A percentile compares a stretch with the other conserved stretches of the same genome.
phyloP scores from a whole-genome alignment of 805 yeast genomes.

The Candida manassasensis region DNA sequence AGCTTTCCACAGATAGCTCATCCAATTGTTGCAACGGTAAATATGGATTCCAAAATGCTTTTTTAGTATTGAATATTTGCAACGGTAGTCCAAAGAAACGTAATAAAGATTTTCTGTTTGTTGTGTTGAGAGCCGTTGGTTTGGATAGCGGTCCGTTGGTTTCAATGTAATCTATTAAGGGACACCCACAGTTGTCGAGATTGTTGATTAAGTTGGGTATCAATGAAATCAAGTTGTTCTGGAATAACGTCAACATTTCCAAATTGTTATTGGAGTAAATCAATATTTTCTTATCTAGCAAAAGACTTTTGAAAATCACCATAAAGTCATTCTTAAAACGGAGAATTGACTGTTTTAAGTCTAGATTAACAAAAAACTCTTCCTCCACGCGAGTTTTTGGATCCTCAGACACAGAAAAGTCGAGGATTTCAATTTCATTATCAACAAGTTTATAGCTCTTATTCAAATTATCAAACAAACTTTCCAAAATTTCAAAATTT shows the following conservation, averaged over 20 bases:
- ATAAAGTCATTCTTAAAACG: constrained; percentile 57
- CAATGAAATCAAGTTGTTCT: constrained; percentile 76
- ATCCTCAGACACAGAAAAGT: constrained; percentile 2
- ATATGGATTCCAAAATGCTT: constrained; percentile 89
- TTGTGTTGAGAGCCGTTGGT: constrained; percentile 67
- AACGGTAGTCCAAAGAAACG: constrained; percentile 84
- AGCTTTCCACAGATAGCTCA: constrained; percentile 62
- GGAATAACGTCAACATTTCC: constrained; percentile 74
- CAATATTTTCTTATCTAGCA: constrained; percentile 69
- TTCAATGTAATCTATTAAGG: constrained; percentile 50
- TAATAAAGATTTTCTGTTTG: constrained; percentile 72
- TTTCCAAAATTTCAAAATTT: constrained; percentile 63
- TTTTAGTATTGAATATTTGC: constrained; percentile 72
- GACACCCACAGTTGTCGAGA: constrained; percentile 76
- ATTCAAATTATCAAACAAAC: constrained; percentile 64
- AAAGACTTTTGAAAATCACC: constrained; percentile 66
- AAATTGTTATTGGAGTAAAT: constrained; percentile 74
- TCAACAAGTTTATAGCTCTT: constrained; percentile 22
- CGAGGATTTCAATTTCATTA: constrained; percentile 6
- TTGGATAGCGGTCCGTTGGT: constrained; percentile 47
- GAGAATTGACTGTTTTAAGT: constrained; percentile 59
- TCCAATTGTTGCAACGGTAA: constrained; percentile 89
- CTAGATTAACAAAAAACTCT: constrained; percentile 58
- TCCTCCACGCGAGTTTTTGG: constrained; percentile 19
- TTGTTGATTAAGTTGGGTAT: constrained; percentile 75